Evolutionary conservation across 495 filamentous ascomycete species (phyloP).

Genomic region (Tuber microsphaerosporum): DNA sequence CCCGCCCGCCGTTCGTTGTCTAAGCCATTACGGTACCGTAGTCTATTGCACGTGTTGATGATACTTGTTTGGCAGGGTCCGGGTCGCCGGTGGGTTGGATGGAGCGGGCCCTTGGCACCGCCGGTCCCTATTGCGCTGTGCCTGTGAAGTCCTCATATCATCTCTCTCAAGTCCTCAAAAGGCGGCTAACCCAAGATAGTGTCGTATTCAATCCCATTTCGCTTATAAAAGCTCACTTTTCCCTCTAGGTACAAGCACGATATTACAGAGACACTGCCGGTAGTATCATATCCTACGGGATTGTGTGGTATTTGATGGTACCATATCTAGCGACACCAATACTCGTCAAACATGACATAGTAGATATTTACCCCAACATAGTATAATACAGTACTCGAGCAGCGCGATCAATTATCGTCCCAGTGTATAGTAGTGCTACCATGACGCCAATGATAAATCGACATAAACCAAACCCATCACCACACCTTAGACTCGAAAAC

Average conservation of each 20-base stretch:
- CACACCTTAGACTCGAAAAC: background rate
- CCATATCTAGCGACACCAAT: background rate
- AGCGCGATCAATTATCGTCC: background rate
- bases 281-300: background rate
- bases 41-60: background rate
- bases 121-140: too few species aligned
- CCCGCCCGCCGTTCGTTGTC: background rate
- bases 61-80: too few species aligned
- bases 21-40: background rate
- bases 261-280: background rate
- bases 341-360: background rate
- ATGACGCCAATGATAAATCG: background rate
- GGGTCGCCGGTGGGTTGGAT: background rate
- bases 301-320: background rate
- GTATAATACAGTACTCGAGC: background rate
- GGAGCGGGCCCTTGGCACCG: background rate
- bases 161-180: background rate
- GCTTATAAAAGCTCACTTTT: background rate
- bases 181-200: background rate
- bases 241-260: background rate
- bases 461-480: background rate
- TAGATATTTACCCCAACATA: background rate
- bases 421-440: background rate
- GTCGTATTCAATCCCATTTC: background rate
- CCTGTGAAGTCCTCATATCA: background rate